Base-by-base conservation (phyloP, 352 stramenopile genomes). In the Phytophthora quininea region DNA sequence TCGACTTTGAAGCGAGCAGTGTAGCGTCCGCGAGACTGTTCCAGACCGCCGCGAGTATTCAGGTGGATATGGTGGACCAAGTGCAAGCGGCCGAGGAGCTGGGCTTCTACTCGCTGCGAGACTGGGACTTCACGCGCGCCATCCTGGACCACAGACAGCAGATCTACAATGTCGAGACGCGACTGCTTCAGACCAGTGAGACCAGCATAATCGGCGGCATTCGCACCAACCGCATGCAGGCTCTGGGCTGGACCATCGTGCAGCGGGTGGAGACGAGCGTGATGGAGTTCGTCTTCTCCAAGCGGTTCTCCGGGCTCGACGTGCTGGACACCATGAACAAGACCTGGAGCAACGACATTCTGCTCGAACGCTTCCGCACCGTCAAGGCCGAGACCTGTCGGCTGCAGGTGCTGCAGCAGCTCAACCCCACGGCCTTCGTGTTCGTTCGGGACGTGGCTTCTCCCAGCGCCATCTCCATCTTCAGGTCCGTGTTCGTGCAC, bases 241-340 rank as follows among this genome's bases (percentile, higher is more conserved):
- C 75, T 14, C 70, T 77, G 8, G 74, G 74, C 10, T 78, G 68
- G 71, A 58, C 76, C 32, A 49, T 82, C 6, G 58, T 74, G 1
- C 64, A 73, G 14, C 69, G 65, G 29, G 61, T 76, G 46, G 48
- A 60, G 2, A 65, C 54, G 2, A 54, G 55, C 29, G 38, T 75
- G 8, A 70, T 80, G 59, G 62, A 67, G 57, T 83, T 79, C 40
- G 65, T 72, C 19, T 79, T 69, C 50, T 53, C 64, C 0, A 83
- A 83, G 55, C 58, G 46, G 1, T 83, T 83, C 46, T 35, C 31
- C 5, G 58, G 63, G 2, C 62, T 76, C 9, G 59, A 73, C 27
- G 54, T 74, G 12, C 62, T 55, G 12, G 38, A 70, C 6, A 43
- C 79, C 42, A 74, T 80, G 68, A 50, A 65, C 15, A 74, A 69